Conservation (phyloP, 768 basidiomycete species). For the Psilocybe subaeruginosa region DNA sequence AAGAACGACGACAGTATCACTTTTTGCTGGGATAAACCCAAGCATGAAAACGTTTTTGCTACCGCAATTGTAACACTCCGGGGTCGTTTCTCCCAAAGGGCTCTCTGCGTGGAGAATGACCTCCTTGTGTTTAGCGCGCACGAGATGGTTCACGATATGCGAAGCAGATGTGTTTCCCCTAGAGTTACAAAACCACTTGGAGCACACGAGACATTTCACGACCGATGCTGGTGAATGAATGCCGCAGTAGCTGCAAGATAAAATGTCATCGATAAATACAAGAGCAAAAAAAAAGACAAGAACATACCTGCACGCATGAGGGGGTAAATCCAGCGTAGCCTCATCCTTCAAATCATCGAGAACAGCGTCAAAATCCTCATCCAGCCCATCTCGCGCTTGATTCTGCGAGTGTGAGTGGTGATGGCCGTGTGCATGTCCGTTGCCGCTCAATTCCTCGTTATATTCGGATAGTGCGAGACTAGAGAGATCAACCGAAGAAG, state of each 20-base stretch:
- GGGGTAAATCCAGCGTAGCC: slow-evolving; percentile 74
- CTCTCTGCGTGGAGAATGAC: slow-evolving; percentile 95
- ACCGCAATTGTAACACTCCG: slow-evolving; percentile 99
- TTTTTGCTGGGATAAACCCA: slow-evolving; percentile 98
- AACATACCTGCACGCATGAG: slow-evolving; percentile 93
- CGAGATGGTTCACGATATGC: slow-evolving; percentile 98
- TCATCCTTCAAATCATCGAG: slow-evolving; percentile 90
- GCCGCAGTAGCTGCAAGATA: slow-evolving; percentile 82
- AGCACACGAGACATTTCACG: slow-evolving; percentile 90
- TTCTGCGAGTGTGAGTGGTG: slow-evolving; percentile 31
- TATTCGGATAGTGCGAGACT: slow-evolving; percentile 71
- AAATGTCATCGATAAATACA: slow-evolving; percentile 13
- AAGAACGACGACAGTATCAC: slow-evolving; percentile 97
- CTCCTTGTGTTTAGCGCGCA: slow-evolving; percentile 99
- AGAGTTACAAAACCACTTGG: slow-evolving; percentile 99
- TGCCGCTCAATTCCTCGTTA: slow-evolving; percentile 36
- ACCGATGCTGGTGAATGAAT: slow-evolving; percentile 98
- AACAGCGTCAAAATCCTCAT: slow-evolving; percentile 90
- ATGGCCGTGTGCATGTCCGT: slow-evolving; percentile 39
- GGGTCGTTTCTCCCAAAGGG: slow-evolving; percentile 95
- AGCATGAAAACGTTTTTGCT: slow-evolving; percentile 99
- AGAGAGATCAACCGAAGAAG: slow-evolving; percentile 67
- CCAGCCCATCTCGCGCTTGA: slow-evolving; percentile 41
- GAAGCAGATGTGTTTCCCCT: slow-evolving; percentile 97
- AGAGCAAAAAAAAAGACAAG: slow-evolving; percentile 7